These are phyloP conservation scores for Schizonepeta tenuifolia DNA, from an alignment of 257 asterid species.

Conservation along the genomic window DNA sequence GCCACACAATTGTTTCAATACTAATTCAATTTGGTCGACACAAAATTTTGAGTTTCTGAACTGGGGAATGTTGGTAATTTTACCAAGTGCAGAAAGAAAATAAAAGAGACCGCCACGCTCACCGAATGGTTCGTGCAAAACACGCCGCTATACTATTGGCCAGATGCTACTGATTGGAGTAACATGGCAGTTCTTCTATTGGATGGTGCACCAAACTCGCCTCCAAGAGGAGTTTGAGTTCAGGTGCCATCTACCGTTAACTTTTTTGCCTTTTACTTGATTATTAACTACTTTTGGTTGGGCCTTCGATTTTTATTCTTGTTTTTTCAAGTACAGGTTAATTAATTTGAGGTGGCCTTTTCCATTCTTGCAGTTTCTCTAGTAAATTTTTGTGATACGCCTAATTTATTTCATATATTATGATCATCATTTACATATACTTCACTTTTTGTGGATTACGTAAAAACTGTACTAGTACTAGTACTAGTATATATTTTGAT, in stretches of 20 bases:
- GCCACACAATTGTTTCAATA: constrained; percentile 2
- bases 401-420: too few relatives aligned
- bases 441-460: too few relatives aligned
- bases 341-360: too few relatives aligned
- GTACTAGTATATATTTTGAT: too few relatives aligned
- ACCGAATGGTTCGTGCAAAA: not conserved
- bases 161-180: not conserved
- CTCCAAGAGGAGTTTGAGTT: not conserved
- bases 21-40: not conserved
- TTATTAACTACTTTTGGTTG: not conserved
- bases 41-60: not conserved
- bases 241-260: constrained; percentile 24
- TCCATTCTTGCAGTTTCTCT: too few relatives aligned
- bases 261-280: not conserved
- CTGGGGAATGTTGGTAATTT: constrained; percentile 35
- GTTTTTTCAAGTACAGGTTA: too few relatives aligned
- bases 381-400: too few relatives aligned
- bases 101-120: not conserved
- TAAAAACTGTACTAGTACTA: too few relatives aligned
- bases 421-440: too few relatives aligned
- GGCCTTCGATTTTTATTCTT: not conserved
- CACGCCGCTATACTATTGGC: constrained; percentile 13
- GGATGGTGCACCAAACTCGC: constrained; percentile 13
- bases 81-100: not conserved
- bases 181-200: not conserved